phyloP scores from a whole-genome alignment of 2,329 filamentous ascomycete species.

The Aureobasidium mangrovei region DNA sequence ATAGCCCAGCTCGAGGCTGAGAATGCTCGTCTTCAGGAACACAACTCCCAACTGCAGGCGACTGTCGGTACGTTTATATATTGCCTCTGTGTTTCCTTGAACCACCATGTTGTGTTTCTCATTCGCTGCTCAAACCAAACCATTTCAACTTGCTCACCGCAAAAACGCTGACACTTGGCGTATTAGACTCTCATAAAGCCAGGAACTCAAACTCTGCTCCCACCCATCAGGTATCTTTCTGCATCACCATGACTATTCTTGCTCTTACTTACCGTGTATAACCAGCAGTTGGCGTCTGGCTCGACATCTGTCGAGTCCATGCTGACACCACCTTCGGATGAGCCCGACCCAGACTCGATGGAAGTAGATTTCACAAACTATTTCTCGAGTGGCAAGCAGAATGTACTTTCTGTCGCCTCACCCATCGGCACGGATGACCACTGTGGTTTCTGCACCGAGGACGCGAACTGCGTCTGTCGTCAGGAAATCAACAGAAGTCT shows the following conservation, averaged over 20 bases:
- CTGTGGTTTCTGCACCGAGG: constrained; percentile 16
- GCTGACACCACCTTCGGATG: constrained; percentile 15
- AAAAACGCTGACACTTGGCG: too few relatives aligned
- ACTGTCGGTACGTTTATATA: not conserved
- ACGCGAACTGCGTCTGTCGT: constrained; percentile 15
- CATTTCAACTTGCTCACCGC: too few relatives aligned
- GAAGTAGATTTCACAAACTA: constrained; percentile 17
- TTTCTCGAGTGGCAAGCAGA: constrained; percentile 8
- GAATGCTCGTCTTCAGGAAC: not conserved
- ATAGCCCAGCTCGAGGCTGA: not conserved
- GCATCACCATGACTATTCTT: too few relatives aligned
- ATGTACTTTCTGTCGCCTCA: not conserved
- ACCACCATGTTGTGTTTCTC: not conserved
- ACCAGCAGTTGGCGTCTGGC: not conserved
- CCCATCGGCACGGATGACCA: constrained; percentile 12
- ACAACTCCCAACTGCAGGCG: not conserved
- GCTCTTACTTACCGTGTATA: too few relatives aligned
- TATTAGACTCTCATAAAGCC: not conserved
- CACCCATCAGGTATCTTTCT: too few relatives aligned
- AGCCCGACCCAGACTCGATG: not conserved
- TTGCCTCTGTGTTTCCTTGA: not conserved
- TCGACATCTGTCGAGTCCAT: not conserved
- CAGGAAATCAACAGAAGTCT: constrained; percentile 12
- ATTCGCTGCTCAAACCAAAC: not conserved
- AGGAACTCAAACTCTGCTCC: not conserved